Evolutionary conservation across 352 stramenopile genomes (phyloP).

Genomic region (Pythium biforme): DNA sequence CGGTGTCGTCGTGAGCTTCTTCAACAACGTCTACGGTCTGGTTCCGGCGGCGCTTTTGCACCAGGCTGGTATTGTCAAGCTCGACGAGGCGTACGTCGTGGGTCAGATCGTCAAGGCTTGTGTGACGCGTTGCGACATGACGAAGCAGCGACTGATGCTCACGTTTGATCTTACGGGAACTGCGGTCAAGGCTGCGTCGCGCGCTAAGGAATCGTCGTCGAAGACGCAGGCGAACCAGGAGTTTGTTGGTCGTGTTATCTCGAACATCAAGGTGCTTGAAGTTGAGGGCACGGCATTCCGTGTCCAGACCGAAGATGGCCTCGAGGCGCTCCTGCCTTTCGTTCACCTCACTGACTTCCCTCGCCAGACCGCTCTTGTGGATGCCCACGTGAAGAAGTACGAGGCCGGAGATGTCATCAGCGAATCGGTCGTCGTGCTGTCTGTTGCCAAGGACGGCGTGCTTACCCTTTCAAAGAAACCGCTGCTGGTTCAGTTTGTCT

Average conservation of each 20-base stretch:
- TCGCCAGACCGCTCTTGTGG: slow-evolving; percentile 69
- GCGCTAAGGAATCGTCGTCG: background rate
- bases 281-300: slow-evolving; percentile 66
- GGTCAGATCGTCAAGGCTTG: slow-evolving; percentile 86
- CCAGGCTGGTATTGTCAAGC: slow-evolving; percentile 77
- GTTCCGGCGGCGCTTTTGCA: slow-evolving; percentile 86
- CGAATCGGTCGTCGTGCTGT: slow-evolving; percentile 67
- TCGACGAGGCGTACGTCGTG: slow-evolving; percentile 81
- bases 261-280: slow-evolving; percentile 65
- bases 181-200: slow-evolving; percentile 23
- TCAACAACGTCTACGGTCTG: slow-evolving; percentile 93
- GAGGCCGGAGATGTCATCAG: slow-evolving; percentile 48
- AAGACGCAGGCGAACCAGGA: slow-evolving; percentile 21
- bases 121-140: slow-evolving; percentile 71
- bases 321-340: slow-evolving; percentile 74
- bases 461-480: slow-evolving; percentile 83
- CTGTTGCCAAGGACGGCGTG: slow-evolving; percentile 63
- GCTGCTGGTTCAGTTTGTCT: slow-evolving; percentile 58
- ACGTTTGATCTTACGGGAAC: slow-evolving; percentile 68
- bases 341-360: slow-evolving; percentile 87
- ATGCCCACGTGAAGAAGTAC: slow-evolving; percentile 61
- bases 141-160: slow-evolving; percentile 85
- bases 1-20: slow-evolving; percentile 95
- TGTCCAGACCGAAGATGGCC: slow-evolving; percentile 69
- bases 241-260: slow-evolving; percentile 56